Evolutionary conservation across 2,329 filamentous ascomycete genomes (phyloP), one percentile per base, ranked within the genome.

Genomic region (Gaeumannomyces sp.): DNA sequence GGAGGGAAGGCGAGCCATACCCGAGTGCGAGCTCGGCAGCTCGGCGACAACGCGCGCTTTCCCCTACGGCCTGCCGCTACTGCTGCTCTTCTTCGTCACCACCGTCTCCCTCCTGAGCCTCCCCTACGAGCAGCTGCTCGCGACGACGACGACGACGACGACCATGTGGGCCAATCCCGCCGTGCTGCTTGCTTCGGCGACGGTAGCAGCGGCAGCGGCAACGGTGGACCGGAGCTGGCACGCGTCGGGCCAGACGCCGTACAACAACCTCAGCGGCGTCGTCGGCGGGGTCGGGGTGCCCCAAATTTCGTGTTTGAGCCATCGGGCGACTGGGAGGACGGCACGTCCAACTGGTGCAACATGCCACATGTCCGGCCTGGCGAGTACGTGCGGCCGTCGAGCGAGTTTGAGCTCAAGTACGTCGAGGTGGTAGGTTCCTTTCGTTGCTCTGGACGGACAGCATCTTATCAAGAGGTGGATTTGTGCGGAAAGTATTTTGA

Each of bases 281-380:
- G 64, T 68, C 33, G 25, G 33, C 10, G 16, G 63, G 3, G 14
- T 16, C n/a, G 91, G 89, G 1, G 82, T 87, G 0, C 88, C 92
- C 73, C n/a, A n/a, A 90, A 89, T 2, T 93, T 92, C 73, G 81
- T 91, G 25, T 95, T 88, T 76, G 87, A 92, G 71, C 82, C 83
- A 45, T 91, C 89, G 1, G 69, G 77, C 1, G 76, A 80, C 64
- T 72, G 75, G 0, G 69, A 79, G 53, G 89, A 90, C 75, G 85
- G 86, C 7, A 81, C 78, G 1, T 93, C 93, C 76, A 92, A 94
- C 74, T 94, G 83, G 82, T 95, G 91, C 76, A 93, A 95, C 72
- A 95, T 95, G 90, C 91, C 92, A 0, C 92, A 94, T 76, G 89
- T 91, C n/a, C 83, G 90, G 38, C 77, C 74, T 28, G 75, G 76